A percentile compares a stretch with the other conserved stretches of the same genome.
Evolutionary conservation across 1,284 basidiomycete species (phyloP).

Genomic region (Ustilago tritici): DNA sequence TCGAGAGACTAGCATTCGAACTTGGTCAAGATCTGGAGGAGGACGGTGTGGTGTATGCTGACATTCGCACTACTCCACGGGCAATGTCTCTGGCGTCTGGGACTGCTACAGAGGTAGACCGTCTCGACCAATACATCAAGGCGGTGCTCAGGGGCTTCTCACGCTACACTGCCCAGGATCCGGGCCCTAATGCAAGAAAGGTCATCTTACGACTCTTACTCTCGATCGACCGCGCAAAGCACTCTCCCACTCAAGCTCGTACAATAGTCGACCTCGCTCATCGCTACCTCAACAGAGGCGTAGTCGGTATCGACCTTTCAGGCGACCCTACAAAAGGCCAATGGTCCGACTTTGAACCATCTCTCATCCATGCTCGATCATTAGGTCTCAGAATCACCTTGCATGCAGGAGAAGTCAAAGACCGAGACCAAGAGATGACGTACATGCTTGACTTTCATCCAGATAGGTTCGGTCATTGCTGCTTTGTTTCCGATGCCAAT

Average conservation of each 20-base stretch:
- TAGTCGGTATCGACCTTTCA: slow-evolving; percentile 46
- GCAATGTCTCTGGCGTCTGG: not conserved
- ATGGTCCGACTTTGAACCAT: slow-evolving; percentile 18
- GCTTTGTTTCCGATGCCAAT: slow-evolving; percentile 32
- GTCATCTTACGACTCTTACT: slow-evolving; percentile 33
- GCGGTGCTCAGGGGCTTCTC: slow-evolving; percentile 28
- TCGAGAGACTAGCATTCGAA: slow-evolving; percentile 38
- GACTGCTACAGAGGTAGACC: not conserved
- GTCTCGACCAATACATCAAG: slow-evolving; percentile 21
- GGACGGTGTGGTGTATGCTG: slow-evolving; percentile 52
- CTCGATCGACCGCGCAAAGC: slow-evolving; percentile 45
- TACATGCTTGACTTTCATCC: slow-evolving; percentile 43
- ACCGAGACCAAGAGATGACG: slow-evolving; percentile 24
- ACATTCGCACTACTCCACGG: slow-evolving; percentile 50
- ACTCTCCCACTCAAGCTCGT: slow-evolving; percentile 2
- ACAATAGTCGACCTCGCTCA: slow-evolving; percentile 30
- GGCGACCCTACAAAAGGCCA: slow-evolving; percentile 46
- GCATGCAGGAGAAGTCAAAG: slow-evolving; percentile 43
- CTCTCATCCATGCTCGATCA: slow-evolving; percentile 17
- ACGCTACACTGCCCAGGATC: not conserved
- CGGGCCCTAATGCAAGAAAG: not conserved
- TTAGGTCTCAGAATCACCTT: slow-evolving; percentile 44
- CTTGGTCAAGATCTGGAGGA: slow-evolving; percentile 34
- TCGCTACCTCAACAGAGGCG: slow-evolving; percentile 7
- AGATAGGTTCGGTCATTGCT: slow-evolving; percentile 50